Evolutionary conservation across 148 eudicot genomes (phyloP), one percentile per base, ranked within the genome.

Genomic region (Chenopodium album): DNA sequence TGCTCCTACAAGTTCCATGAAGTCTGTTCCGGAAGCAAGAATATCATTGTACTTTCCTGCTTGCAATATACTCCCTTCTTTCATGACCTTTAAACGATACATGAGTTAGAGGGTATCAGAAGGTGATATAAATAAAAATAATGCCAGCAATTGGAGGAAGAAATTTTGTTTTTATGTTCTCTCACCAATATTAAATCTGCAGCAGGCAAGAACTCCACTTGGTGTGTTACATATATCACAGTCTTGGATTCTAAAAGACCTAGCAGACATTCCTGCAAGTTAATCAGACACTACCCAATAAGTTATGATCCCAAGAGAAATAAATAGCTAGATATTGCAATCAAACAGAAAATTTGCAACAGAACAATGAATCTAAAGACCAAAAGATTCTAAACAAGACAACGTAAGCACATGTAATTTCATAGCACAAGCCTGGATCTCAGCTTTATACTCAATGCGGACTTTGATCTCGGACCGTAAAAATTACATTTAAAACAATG

Each of bases 41-140:
- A 89, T 84, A 68, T 89, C 90, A 37, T 79, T 77, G 86, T 88
- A 89, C 76, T 87, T 89, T 54, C 92, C 90, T n/a, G 89, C 87
- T 85, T 89, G 86, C 68, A 81, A 11, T 56, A 87, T 89, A 48
- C 76, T 54, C 23, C 92, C 90, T 22, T 88, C 87, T 86, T 87
- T 89, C 92, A 88, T 84, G 63, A 87, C 92, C 90, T 89, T 62
- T 23, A 76, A 32, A 71, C 23, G 4, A 80, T 16, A 22, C 10
- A 41, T 29, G 50, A 67, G 19, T 80, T 66, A 37, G 41, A 19
- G 23, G 6, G 20, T 62, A 37, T 37, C 44, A 37, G 28, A 37
- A 47, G 7, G 16, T 32, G 7, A 44, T 46, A 29, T 62, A 17
- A 41, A 76, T 69, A 12, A 76, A 14, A 73, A 79, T 29, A 77